Evolutionary conservation across 192 early-diverging fungal species (phyloP), one percentile per base, ranked within the genome.

Genomic region (Physocladia obscura): DNA sequence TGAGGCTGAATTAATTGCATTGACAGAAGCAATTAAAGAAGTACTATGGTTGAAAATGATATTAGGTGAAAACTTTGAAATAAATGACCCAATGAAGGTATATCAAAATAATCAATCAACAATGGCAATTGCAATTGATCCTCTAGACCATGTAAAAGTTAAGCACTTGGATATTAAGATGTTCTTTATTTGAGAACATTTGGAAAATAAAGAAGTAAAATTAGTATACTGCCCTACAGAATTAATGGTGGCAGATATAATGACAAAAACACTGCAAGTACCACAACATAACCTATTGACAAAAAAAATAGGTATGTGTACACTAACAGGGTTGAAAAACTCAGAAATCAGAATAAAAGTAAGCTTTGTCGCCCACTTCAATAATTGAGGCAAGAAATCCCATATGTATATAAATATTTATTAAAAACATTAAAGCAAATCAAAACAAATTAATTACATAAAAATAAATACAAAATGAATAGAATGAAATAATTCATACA

Each of bases 161-260:
- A 78, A 78, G 49, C 77, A 78, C 39, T 67, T 78, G 47, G 74
- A 79, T 60, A 63, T 79, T 21, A 70, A 61, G 31, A 39, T 69
- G 36, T 67, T 65, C 32, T 79, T 78, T 47, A 29, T 78, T 32
- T n/a, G 74, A 0, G 61, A 64, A n/a, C 32, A 62, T 13, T 51
- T 78, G 19, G 49, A 75, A 24, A 32, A 57, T 5, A 44, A 63
- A 2, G 49, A 44, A 1, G 37, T 76, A 0, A 54, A 55, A 8
- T 22, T 78, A 2, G 26, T 52, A 8, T 67, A 78, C 11, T 47
- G 44, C 11, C n/a, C n/a, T 11, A 11, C n/a, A n/a, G n/a, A 13
- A 47, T 47, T n/a, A 11, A 13, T 47, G n/a, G 11, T 13, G n/a
- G n/a, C 11, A n/a, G 11, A 47, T 47, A 13, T 13, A 11, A 11